Conservation (phyloP, 345 rosid genomes). For the Gynandropsis gynandra region DNA sequence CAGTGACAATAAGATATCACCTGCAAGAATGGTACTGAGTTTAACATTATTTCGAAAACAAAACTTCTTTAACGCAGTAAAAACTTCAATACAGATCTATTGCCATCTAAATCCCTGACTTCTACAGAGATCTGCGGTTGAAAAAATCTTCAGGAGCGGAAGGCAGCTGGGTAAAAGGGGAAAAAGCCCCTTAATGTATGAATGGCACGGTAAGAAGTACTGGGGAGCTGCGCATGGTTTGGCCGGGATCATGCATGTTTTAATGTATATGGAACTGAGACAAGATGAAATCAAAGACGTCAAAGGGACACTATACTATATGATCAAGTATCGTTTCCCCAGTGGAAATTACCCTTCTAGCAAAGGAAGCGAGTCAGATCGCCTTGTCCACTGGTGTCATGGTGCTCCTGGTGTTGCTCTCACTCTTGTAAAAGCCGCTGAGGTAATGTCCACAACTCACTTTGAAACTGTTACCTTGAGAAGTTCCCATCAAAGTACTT, state of each 20-base stretch:
- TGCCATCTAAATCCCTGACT: background rate
- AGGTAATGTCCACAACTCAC: constrained; percentile 29
- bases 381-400: constrained; percentile 74
- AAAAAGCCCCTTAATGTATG: constrained; percentile 50
- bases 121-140: constrained; percentile 40
- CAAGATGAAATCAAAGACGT: constrained; percentile 55
- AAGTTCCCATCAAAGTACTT: too few relatives aligned
- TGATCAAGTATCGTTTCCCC: constrained; percentile 44
- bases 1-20: constrained; percentile 33
- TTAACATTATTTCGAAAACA: background rate
- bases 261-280: constrained; percentile 52
- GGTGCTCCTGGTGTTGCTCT: constrained; percentile 69
- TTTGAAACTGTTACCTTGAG: background rate
- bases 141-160: constrained; percentile 45
- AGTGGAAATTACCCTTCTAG: constrained; percentile 58
- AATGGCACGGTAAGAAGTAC: constrained; percentile 65
- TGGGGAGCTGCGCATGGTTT: constrained; percentile 80
- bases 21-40: constrained; percentile 30
- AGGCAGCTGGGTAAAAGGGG: constrained; percentile 32
- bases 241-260: constrained; percentile 58
- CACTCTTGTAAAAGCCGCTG: constrained; percentile 57
- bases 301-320: constrained; percentile 42
- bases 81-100: background rate
- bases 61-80: background rate
- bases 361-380: constrained; percentile 37